Conservation (phyloP, 345 rosid species). For the Passiflora organensis region DNA sequence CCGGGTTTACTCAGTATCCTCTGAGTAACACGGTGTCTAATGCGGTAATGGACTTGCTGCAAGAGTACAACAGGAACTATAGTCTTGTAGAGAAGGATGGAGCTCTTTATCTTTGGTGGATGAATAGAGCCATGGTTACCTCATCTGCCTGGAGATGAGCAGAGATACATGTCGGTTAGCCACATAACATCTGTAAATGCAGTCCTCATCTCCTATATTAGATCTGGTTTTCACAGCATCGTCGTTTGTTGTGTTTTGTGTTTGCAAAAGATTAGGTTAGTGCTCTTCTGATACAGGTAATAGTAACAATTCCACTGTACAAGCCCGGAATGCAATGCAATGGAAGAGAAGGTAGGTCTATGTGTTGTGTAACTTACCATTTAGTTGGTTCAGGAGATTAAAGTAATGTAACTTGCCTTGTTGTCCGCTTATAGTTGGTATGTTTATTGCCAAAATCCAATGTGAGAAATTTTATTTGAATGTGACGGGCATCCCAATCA, state of each 20-base stretch:
- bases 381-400: no score
- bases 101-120: slow-evolving; percentile 63
- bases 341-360: no score
- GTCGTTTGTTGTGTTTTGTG: background rate
- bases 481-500: no score
- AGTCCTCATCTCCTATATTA: slow-evolving; percentile 1
- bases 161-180: background rate
- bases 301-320: slow-evolving; percentile 2
- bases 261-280: background rate
- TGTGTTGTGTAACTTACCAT: no score
- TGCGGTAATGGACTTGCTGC: slow-evolving; percentile 41
- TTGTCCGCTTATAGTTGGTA: no score
- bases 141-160: slow-evolving; percentile 66
- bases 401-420: no score
- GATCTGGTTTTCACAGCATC: background rate
- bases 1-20: slow-evolving; percentile 49
- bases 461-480: no score
- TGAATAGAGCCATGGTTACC: slow-evolving; percentile 61
- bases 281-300: background rate
- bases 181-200: slow-evolving; percentile 18
- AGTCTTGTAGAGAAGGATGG: slow-evolving; percentile 45
- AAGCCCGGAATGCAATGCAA: background rate
- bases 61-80: slow-evolving; percentile 44
- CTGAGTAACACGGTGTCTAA: slow-evolving; percentile 32
- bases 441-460: no score